A percentile compares a stretch with the other conserved stretches of the same genome.
Conservation (phyloP, 2,329 filamentous ascomycete genomes). For the Trichoderma sp. region DNA sequence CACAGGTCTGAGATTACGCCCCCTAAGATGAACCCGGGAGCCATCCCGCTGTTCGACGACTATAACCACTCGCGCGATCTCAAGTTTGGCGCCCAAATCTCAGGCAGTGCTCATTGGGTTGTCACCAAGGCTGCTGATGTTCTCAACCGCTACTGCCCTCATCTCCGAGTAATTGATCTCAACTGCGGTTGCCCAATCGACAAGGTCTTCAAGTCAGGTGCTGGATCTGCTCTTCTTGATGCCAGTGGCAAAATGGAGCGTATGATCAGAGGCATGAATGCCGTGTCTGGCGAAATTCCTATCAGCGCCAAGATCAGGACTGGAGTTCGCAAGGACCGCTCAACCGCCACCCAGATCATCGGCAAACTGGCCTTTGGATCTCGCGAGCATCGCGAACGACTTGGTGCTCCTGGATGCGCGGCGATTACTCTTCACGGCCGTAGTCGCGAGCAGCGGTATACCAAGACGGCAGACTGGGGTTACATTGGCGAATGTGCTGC, state of each 20-base stretch:
- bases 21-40: conserved; percentile 61
- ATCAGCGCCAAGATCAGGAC: conserved; percentile 94
- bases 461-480: conserved; percentile 84
- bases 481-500: conserved; percentile 91
- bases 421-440: conserved; percentile 95
- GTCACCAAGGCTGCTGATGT: conserved; percentile 85
- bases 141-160: conserved; percentile 71
- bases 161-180: conserved; percentile 85
- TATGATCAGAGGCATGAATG: conserved; percentile 94
- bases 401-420: conserved; percentile 79
- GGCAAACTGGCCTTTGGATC: conserved; percentile 80
- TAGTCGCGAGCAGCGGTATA: conserved; percentile 92
- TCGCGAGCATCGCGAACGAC: conserved; percentile 64
- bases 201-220: conserved; percentile 82
- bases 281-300: conserved; percentile 83
- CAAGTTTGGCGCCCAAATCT: conserved; percentile 89
- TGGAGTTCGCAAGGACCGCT: conserved; percentile 76
- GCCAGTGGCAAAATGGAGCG: conserved; percentile 83
- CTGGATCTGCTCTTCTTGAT: conserved; percentile 90
- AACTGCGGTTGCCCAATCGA: conserved; percentile 99
- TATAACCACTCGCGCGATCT: conserved; percentile 83
- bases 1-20: conserved; percentile 78
- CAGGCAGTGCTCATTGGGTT: conserved; percentile 86
- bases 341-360: conserved; percentile 76
- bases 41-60: conserved; percentile 57